These are phyloP conservation scores for Penicillium palitans DNA, from an alignment of 2,329 filamentous ascomycete species.

Conservation along the genomic window DNA sequence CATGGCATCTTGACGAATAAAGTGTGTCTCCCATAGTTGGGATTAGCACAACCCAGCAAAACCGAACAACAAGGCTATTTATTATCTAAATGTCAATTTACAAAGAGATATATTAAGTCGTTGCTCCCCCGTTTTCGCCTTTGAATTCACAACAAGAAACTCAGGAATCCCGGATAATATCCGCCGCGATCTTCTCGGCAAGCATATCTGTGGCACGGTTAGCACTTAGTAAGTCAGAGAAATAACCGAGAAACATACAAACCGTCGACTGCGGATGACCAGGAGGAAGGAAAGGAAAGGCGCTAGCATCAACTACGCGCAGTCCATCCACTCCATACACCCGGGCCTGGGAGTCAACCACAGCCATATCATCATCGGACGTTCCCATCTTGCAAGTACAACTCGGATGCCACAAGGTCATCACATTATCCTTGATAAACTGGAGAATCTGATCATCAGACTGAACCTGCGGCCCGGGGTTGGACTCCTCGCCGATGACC, in stretches of 20 bases:
- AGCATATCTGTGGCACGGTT: constrained; percentile 23
- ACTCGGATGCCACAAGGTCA: constrained; percentile 31
- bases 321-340: constrained; percentile 34
- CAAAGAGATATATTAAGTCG: not conserved
- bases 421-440: constrained; percentile 32
- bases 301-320: constrained; percentile 38
- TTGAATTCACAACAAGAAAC: not conserved
- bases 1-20: not conserved
- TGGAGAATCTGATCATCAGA: constrained; percentile 47
- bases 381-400: constrained; percentile 37
- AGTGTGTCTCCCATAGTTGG: not conserved
- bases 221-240: not conserved
- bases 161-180: constrained; percentile 13
- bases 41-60: not conserved
- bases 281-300: constrained; percentile 41
- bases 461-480: constrained; percentile 39
- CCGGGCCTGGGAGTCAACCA: constrained; percentile 33
- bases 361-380: constrained; percentile 28
- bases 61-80: not conserved
- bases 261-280: constrained; percentile 41
- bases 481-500: constrained; percentile 39
- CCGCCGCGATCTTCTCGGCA: constrained; percentile 23
- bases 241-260: constrained; percentile 15
- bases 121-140: not conserved
- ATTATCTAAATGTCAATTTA: not conserved